These are phyloP conservation scores for Cladobotryum protrusum DNA, from an alignment of 2,329 filamentous ascomycete genomes.

Conservation along the genomic window DNA sequence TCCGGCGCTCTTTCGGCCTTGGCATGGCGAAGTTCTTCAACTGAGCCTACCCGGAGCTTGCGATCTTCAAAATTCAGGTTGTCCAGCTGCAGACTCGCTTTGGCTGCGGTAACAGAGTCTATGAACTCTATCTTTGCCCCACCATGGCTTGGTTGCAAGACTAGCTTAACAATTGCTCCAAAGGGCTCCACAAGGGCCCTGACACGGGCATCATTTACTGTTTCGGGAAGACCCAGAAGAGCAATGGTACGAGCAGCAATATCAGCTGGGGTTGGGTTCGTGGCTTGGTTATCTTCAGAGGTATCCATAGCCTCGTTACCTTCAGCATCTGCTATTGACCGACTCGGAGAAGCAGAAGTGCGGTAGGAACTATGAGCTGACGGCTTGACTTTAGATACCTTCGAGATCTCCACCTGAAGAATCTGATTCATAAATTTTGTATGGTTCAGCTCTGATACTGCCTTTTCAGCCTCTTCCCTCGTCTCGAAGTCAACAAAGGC, in stretches of 20 bases:
- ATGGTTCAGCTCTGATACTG: conserved; percentile 63
- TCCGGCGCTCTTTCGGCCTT: conserved; percentile 36
- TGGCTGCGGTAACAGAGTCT: conserved; percentile 64
- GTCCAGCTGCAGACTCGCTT: conserved; percentile 56
- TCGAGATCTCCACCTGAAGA: conserved; percentile 58
- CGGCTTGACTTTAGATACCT: conserved; percentile 50
- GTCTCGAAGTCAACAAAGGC: conserved; percentile 73
- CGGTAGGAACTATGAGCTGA: conserved; percentile 39
- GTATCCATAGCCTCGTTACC: conserved; percentile 36
- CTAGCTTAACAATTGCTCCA: conserved; percentile 67
- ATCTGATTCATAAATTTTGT: conserved; percentile 62
- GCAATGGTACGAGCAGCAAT: conserved; percentile 66
- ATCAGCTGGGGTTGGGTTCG: conserved; percentile 39
- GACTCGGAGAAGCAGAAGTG: conserved; percentile 29
- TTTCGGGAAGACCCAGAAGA: conserved; percentile 83
- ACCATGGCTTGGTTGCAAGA: conserved; percentile 72
- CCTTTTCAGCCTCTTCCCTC: conserved; percentile 60
- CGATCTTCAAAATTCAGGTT: conserved; percentile 49
- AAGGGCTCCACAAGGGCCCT: conserved; percentile 63
- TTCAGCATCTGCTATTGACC: conserved; percentile 28
- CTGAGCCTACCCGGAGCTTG: conserved; percentile 48
- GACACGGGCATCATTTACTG: conserved; percentile 81
- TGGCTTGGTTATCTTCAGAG: conserved; percentile 11
- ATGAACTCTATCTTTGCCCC: conserved; percentile 82
- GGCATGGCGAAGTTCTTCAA: conserved; percentile 48